These are phyloP conservation scores for Piper longum DNA, from an alignment of 164 flowering plant genomes.

Conservation along the genomic window DNA sequence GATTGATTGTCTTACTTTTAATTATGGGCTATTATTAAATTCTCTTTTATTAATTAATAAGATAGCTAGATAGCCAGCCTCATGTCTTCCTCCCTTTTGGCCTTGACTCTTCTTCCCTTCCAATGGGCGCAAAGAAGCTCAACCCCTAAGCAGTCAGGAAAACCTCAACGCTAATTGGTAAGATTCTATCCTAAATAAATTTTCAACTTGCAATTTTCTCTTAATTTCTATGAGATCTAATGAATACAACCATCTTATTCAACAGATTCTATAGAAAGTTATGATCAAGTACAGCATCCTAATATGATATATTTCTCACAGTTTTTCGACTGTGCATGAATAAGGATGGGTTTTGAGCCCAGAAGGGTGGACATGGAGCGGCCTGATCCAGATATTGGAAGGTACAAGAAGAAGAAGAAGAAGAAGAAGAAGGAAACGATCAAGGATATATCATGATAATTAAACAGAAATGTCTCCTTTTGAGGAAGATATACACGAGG, in stretches of 20 bases:
- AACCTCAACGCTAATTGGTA: background rate
- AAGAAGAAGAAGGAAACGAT: background rate
- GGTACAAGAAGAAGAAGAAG: background rate
- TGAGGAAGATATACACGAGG: background rate
- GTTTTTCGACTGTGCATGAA: background rate
- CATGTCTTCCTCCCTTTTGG: background rate
- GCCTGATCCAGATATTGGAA: background rate
- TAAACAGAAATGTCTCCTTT: too few species aligned
- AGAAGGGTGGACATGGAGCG: background rate
- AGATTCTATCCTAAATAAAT: too few species aligned
- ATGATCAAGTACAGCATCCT: too few species aligned
- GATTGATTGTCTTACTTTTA: too few species aligned
- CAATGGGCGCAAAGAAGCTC: conserved; percentile 2
- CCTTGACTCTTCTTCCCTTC: conserved; percentile 4
- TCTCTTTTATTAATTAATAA: too few species aligned
- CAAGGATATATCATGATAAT: too few species aligned
- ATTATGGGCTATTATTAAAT: too few species aligned
- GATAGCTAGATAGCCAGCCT: background rate
- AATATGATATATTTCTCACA: too few species aligned
- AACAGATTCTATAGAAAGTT: too few species aligned
- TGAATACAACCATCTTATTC: too few species aligned
- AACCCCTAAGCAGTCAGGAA: background rate
- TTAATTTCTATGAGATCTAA: too few species aligned
- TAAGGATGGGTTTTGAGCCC: background rate
- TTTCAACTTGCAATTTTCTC: too few species aligned